A percentile compares a stretch with the other conserved stretches of the same genome.
Conservation (phyloP, 495 filamentous ascomycete species). For the Penicillium atrosanguineum region DNA sequence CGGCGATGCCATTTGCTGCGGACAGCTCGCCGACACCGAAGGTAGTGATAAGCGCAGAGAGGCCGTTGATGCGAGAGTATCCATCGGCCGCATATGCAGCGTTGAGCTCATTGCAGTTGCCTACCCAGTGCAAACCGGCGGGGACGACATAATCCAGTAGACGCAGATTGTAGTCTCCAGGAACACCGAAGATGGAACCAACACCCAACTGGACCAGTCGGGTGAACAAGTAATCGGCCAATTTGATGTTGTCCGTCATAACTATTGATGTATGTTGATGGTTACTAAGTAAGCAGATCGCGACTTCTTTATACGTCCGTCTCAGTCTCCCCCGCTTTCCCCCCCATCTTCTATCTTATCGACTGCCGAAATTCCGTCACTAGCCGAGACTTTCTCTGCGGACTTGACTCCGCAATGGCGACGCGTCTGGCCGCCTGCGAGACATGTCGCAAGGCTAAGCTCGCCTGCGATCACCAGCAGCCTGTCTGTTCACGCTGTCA, state of each 20-base stretch:
- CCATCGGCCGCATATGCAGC: constrained; percentile 83
- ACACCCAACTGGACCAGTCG: constrained; percentile 68
- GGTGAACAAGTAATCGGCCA: constrained; percentile 64
- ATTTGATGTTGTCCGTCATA: constrained; percentile 28
- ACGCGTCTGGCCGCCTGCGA: constrained; percentile 36
- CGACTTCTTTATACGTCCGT: neutral
- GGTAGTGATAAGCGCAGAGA: constrained; percentile 72
- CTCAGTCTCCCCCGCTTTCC: neutral
- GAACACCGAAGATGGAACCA: constrained; percentile 64
- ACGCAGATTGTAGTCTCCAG: constrained; percentile 74
- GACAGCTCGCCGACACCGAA: constrained; percentile 81
- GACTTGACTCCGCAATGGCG: constrained; percentile 20
- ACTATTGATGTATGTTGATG: constrained; percentile 5
- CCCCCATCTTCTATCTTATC: constrained; percentile 20
- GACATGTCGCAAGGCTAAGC: constrained; percentile 40
- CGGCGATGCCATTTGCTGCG: constrained; percentile 69
- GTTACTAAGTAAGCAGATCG: neutral
- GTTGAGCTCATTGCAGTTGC: constrained; percentile 58
- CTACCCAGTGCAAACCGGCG: constrained; percentile 68
- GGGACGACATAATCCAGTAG: constrained; percentile 65
- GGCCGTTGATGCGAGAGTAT: constrained; percentile 71
- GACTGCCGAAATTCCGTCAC: constrained; percentile 13
- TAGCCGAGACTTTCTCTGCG: constrained; percentile 19
- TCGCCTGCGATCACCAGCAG: constrained; percentile 40
- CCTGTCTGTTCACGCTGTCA: constrained; percentile 40